These are phyloP conservation scores for Collybiopsis confluens DNA, from an alignment of 768 basidiomycete species.

Conservation along the genomic window DNA sequence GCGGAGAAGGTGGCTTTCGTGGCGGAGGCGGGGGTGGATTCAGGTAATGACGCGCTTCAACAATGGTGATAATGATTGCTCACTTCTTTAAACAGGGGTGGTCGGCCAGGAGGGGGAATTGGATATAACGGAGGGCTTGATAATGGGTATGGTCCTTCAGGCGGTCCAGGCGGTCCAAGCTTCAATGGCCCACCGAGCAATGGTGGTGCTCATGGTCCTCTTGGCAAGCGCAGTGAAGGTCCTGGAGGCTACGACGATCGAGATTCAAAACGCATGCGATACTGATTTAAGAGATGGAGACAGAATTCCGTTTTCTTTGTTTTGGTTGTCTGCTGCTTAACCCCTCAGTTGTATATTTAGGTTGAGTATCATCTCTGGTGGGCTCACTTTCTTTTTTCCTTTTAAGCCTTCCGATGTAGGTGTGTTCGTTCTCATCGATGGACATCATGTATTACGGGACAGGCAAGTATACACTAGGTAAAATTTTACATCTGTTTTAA, in stretches of 20 bases:
- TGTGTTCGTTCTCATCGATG: slow-evolving; percentile 7
- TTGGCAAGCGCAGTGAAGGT: slow-evolving; percentile 69
- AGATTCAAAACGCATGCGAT: slow-evolving; percentile 77
- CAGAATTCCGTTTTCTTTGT: neutral
- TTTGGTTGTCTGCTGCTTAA: neutral
- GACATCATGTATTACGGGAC: slow-evolving; percentile 6
- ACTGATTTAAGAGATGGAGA: slow-evolving; percentile 37
- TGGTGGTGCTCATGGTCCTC: slow-evolving; percentile 53
- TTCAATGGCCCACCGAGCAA: slow-evolving; percentile 43
- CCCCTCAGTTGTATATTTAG: slow-evolving; percentile 4
- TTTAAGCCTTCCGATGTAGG: slow-evolving; percentile 4
- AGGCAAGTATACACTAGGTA: slow-evolving; percentile 10
- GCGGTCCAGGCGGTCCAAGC: slow-evolving; percentile 36
- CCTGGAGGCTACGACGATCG: slow-evolving; percentile 80
- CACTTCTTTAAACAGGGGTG: slow-evolving; percentile 36
- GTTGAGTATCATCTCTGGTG: slow-evolving; percentile 9
- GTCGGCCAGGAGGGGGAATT: slow-evolving; percentile 63
- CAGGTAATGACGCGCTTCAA: no score
- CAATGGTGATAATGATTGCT: slow-evolving; percentile 16
- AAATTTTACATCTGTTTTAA: slow-evolving; percentile 3
- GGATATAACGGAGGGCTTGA: slow-evolving; percentile 62
- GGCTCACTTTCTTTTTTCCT: neutral
- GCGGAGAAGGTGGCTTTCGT: no score
- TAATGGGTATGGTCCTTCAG: slow-evolving; percentile 31
- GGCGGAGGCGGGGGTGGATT: slow-evolving; percentile 36